phyloP scores from a whole-genome alignment of 1,284 basidiomycete species.

The Trichosporon sp. region DNA sequence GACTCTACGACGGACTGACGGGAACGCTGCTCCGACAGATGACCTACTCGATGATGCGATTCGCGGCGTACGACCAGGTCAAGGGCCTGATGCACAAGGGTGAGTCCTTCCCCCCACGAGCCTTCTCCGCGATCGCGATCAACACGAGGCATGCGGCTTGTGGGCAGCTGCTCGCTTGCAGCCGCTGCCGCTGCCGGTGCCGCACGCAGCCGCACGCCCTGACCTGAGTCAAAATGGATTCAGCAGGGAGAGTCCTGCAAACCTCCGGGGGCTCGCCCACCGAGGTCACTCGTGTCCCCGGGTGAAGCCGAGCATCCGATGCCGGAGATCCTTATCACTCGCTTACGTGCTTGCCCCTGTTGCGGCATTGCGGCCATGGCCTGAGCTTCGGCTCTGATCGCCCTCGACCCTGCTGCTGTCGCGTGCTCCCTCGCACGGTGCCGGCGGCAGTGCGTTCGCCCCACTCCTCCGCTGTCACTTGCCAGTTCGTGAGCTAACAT shows the following conservation, averaged over 20 bases:
- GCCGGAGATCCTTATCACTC: not conserved
- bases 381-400: not conserved
- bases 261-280: not conserved
- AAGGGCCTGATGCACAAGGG: conserved; percentile 75
- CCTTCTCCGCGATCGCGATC: not conserved
- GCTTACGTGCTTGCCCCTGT: not conserved
- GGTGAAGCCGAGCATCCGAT: not conserved
- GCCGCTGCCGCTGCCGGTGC: no score
- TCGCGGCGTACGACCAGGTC: conserved; percentile 90
- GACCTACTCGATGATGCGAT: conserved; percentile 88
- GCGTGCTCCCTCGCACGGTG: no score
- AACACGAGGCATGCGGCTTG: not conserved
- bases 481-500: not conserved
- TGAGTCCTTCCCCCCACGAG: conserved; percentile 31
- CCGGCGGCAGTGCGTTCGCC: not conserved
- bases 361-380: not conserved
- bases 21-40: conserved; percentile 90
- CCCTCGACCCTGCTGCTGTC: not conserved
- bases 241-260: not conserved
- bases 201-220: conserved; percentile 13
- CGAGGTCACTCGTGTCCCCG: not conserved
- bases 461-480: no score
- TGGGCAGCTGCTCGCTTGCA: not conserved
- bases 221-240: not conserved
- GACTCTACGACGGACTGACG: conserved; percentile 81